phyloP scores from a whole-genome alignment of 306 rosid species.

The Trifolium subterraneum region DNA sequence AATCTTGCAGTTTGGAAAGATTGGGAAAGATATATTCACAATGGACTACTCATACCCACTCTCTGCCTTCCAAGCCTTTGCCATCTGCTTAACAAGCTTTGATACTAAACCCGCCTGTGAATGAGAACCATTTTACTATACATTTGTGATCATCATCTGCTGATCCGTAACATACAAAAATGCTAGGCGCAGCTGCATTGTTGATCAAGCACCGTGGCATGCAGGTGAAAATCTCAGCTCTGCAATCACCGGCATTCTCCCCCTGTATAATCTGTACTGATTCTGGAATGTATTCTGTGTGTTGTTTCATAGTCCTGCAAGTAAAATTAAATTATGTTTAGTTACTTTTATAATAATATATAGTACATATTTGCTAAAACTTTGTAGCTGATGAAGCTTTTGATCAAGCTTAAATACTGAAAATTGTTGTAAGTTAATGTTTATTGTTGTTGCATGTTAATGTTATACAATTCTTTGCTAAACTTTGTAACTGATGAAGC shows the following conservation, averaged over 20 bases:
- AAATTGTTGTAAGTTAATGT: not conserved
- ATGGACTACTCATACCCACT: slow-evolving; percentile 84
- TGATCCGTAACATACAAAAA: slow-evolving; percentile 14
- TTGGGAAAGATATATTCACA: slow-evolving; percentile 85
- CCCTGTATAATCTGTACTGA: slow-evolving; percentile 33
- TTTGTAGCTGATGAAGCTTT: not conserved
- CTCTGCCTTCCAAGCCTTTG: slow-evolving; percentile 81
- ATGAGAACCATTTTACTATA: slow-evolving; percentile 45
- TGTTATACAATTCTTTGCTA: not conserved
- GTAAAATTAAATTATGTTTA: slow-evolving; percentile 30
- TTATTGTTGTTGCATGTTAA: slow-evolving; percentile 1
- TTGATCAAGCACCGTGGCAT: slow-evolving; percentile 27
- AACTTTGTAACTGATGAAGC: not conserved
- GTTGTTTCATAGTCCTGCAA: slow-evolving; percentile 28
- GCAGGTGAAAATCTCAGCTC: slow-evolving; percentile 37
- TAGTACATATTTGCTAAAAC: not conserved
- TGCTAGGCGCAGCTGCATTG: not conserved
- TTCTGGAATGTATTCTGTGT: slow-evolving; percentile 35
- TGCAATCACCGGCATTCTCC: slow-evolving; percentile 24
- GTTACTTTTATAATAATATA: slow-evolving; percentile 22
- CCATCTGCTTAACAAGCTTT: slow-evolving; percentile 81
- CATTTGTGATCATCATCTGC: slow-evolving; percentile 27
- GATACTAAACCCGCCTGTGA: slow-evolving; percentile 89
- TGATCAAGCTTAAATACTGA: not conserved
- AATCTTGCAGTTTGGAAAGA: slow-evolving; percentile 79